Percentiles rank a stretch among this genome's conserved stretches.
Conservation (phyloP, 371 early-diverging fungal genomes). For the Mucor velutinosus region DNA sequence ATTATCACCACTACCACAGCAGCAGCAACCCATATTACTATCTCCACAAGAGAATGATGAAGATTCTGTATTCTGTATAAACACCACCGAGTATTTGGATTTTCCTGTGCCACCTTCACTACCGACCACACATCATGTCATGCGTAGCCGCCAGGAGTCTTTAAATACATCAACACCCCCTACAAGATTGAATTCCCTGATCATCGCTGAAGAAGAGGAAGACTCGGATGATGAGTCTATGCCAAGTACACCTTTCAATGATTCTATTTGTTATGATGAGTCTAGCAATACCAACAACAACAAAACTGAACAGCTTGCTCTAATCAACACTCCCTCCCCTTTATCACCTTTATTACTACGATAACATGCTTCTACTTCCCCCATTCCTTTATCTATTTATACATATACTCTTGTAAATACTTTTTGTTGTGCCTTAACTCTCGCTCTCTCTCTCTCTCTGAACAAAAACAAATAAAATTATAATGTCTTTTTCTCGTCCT, state of each 20-base stretch:
- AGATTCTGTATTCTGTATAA: constrained; percentile 3
- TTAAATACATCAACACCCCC: not conserved
- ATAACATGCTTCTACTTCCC: not conserved
- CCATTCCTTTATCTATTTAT: not conserved
- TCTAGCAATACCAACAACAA: not conserved
- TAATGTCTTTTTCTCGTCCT: too few relatives aligned
- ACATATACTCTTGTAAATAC: not conserved
- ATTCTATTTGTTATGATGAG: not conserved
- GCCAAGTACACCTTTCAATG: constrained; percentile 2
- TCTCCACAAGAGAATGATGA: not conserved
- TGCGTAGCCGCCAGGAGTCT: not conserved
- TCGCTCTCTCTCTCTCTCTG: not conserved
- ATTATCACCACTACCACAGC: not conserved
- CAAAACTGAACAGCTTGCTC: not conserved
- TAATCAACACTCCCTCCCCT: not conserved
- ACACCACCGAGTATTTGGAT: not conserved
- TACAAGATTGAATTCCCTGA: not conserved
- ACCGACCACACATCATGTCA: not conserved
- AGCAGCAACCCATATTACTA: not conserved
- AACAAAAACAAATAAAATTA: not conserved
- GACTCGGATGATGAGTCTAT: not conserved
- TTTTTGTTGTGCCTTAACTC: not conserved
- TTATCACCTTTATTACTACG: not conserved
- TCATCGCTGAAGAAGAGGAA: not conserved
- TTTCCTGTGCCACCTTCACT: not conserved